A percentile compares a stretch with the other conserved stretches of the same genome.
Evolutionary conservation across 768 basidiomycete species (phyloP).

Genomic region (Hericium alpestre): DNA sequence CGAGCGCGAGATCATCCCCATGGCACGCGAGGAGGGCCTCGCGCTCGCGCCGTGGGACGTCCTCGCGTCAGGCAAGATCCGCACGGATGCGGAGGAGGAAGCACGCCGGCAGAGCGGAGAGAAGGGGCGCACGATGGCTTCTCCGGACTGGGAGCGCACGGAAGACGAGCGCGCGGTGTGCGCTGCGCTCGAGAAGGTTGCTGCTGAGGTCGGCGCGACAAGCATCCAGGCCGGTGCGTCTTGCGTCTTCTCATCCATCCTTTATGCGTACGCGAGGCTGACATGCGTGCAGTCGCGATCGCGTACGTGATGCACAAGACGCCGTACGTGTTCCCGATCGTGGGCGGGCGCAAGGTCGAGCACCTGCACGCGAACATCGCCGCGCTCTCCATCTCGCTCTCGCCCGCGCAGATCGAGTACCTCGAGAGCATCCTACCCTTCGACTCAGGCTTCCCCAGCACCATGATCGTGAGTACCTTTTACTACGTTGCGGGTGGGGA

Average conservation of each 20-base stretch:
- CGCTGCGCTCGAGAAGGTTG: slow-evolving; percentile 17
- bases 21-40: slow-evolving; percentile 19
- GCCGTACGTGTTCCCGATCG: slow-evolving; percentile 16
- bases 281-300: slow-evolving; percentile 29
- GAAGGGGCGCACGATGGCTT: slow-evolving; percentile 20
- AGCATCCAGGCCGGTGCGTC: slow-evolving; percentile 12
- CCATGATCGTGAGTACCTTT: slow-evolving; percentile 20
- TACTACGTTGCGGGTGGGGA: too few species aligned
- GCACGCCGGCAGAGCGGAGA: slow-evolving; percentile 19
- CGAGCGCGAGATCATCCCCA: slow-evolving; percentile 32
- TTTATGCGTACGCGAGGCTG: background rate
- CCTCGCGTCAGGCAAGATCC: slow-evolving; percentile 28
- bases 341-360: slow-evolving; percentile 39
- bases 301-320: slow-evolving; percentile 46
- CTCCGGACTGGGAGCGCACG: background rate
- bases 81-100: slow-evolving; percentile 27
- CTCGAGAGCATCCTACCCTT: slow-evolving; percentile 34
- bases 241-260: background rate
- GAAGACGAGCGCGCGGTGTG: background rate
- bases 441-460: slow-evolving; percentile 34
- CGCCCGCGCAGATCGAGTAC: slow-evolving; percentile 32
- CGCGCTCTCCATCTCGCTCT: slow-evolving; percentile 36
- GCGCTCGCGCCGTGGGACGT: slow-evolving; percentile 33
- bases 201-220: slow-evolving; percentile 24
- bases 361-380: slow-evolving; percentile 39